These are phyloP conservation scores for Nicotiana tomentosiformis DNA, from an alignment of 257 asterid species.

Conservation along the genomic window DNA sequence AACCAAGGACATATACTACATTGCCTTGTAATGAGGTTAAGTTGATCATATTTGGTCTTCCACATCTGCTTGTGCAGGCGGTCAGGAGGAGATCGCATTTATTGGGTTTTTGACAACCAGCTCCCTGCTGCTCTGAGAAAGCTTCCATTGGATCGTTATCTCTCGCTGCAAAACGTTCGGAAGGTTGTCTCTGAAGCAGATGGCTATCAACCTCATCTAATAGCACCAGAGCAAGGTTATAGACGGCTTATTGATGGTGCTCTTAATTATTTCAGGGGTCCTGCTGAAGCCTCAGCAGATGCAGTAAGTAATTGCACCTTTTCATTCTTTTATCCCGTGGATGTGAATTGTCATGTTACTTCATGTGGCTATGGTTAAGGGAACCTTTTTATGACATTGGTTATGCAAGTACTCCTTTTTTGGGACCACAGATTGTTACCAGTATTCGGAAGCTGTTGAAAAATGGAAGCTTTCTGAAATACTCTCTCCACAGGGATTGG, in stretches of 20 bases:
- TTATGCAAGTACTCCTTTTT: not conserved
- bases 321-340: not conserved
- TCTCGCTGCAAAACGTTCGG: conserved; percentile 33
- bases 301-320: conserved; percentile 24
- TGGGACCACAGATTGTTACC: not conserved
- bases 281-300: conserved; percentile 47
- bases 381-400: not conserved
- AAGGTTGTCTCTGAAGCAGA: conserved; percentile 42
- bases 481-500: not conserved
- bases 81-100: conserved; percentile 44
- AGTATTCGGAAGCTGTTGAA: not conserved
- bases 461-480: not conserved
- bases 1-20: not conserved
- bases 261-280: conserved; percentile 39
- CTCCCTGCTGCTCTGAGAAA: conserved; percentile 40
- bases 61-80: conserved; percentile 18
- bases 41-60: conserved; percentile 1
- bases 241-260: conserved; percentile 40
- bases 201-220: conserved; percentile 47
- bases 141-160: conserved; percentile 38
- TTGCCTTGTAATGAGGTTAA: not conserved
- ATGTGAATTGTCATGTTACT: not conserved
- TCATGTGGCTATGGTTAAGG: not conserved
- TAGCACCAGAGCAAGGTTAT: conserved; percentile 45
- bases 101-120: conserved; percentile 38